A percentile compares a stretch with the other conserved stretches of the same genome.
phyloP scores from a whole-genome alignment of 2,329 filamentous ascomycete genomes.

The Colletotrichum musicola region DNA sequence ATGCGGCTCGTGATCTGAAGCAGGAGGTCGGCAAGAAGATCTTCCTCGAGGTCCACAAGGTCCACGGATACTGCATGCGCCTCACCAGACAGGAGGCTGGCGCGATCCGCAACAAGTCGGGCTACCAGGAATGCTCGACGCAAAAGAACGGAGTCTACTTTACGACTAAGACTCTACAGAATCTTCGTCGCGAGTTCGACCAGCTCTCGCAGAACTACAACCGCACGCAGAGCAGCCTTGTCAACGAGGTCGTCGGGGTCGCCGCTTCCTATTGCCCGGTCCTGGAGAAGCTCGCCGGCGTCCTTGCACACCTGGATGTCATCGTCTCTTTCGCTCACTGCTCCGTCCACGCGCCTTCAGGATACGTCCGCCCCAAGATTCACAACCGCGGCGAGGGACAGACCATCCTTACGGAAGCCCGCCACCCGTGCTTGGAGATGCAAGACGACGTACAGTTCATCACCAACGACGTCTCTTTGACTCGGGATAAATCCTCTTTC shows the following conservation, averaged over 20 bases:
- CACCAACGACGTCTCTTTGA: conserved; percentile 92
- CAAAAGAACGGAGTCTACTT: conserved; percentile 99
- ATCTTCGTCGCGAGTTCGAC: conserved; percentile 89
- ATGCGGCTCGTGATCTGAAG: conserved; percentile 82
- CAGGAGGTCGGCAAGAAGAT: conserved; percentile 99
- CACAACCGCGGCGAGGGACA: conserved; percentile 89
- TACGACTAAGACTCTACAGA: conserved; percentile 85
- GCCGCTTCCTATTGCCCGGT: conserved; percentile 96
- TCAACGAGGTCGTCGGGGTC: conserved; percentile 91
- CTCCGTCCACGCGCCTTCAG: conserved; percentile 90
- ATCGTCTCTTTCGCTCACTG: conserved; percentile 94
- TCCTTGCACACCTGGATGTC: conserved; percentile 94
- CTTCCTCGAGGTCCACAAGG: conserved; percentile 95
- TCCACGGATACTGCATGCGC: conserved; percentile 96
- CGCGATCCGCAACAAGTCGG: conserved; percentile 90
- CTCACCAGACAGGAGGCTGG: conserved; percentile 91
- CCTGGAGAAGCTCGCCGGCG: conserved; percentile 86
- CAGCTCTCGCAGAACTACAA: conserved; percentile 96
- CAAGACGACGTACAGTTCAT: conserved; percentile 99
- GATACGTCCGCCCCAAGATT: conserved; percentile 92
- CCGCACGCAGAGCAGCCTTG: conserved; percentile 90
- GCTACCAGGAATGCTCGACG: conserved; percentile 95
- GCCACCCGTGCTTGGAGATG: conserved; percentile 98
- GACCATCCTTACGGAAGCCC: conserved; percentile 90
- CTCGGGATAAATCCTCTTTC: conserved; percentile 85